Evolutionary conservation across 1,284 basidiomycete species (phyloP), one percentile per base, ranked within the genome.

Genomic region (Pseudozyma tsukubaensis): DNA sequence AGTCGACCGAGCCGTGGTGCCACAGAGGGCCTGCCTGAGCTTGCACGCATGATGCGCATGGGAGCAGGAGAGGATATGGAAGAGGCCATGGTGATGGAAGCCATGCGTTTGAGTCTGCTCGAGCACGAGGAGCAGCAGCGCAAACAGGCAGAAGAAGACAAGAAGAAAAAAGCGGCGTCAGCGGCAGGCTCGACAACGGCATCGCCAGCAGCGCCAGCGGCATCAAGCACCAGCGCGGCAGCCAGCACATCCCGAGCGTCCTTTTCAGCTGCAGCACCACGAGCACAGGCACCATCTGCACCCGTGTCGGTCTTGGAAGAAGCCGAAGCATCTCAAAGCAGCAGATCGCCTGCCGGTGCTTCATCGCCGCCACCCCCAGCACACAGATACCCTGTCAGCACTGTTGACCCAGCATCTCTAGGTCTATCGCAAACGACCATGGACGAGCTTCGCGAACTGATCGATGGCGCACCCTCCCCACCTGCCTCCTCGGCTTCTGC

Each of bases 51-150:
- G 90, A 92, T 50, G 94, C 94, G 40, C 89, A 92, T 40, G 89
- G 95, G 68, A 89, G 94, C 50, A 43, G 92, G 91, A 13, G 91
- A 92, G 82, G 93, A 95, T 86, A 85, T 95, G 67, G 94, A 96
- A 86, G 94, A 96, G 92, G 86, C 98, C 50, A 97, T 99, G 95
- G 88, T 99, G 57, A 95, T 96, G 93, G 96, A 99, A 86, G 97
- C 96, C 1, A 97, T 99, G 94, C 90, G 96, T 44, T 87, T 97
- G 61, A 97, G 94, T 47, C 87, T 98, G 72, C 85, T 97, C 56
- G 96, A 99, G 77, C 94, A 98, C 71, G 88, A 89, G 71, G 87
- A 88, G 69, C 85, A 84, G 44, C 87, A 83, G 49, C 78, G 82
- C 61, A 83, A 85, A 61, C 72, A 74, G 24, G 68, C 73, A 11